Evolutionary conservation across 805 yeast genomes (phyloP), one percentile per base, ranked within the genome.

Genomic region (Saccharomycopsis sp.): DNA sequence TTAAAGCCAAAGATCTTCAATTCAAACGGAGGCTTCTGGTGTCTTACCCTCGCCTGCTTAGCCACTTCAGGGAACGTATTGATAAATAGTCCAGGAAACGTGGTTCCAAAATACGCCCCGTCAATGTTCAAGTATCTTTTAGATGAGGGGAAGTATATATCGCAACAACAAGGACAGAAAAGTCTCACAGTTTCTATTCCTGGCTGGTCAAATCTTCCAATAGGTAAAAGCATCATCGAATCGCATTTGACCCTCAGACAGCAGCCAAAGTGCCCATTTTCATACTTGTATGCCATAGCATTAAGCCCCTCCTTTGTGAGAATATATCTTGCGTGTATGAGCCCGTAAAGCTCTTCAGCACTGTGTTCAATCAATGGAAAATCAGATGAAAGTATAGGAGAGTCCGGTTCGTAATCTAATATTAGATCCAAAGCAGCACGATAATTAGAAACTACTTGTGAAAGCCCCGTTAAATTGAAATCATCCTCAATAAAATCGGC

Each of bases 41-140:
- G 62, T 67, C 87, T 77, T 59, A 81, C 76, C 58, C 79, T 77
- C 64, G 89, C 85, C 67, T 87, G 90, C 65, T 82, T 82, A 68
- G 87, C 96, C 55, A 91, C 82, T 63, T 90, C 97, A n/a, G 94
- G 90, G 73, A 86, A 91, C 80, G 89, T 87, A 69, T 91, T 88
- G 61, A 94, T 82, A 66, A 94, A 87, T 64, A 94, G 79, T 1
- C 97, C 97, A 0, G 97, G 94, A 74, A 94, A 94, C 41, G 96
- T 85, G 0, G 98, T 90, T 3, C 99, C 98, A 75, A 96, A 94
- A 67, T 87, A 94, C 0, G 98, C 97, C 3, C 99, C 99, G 72
- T 94, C 99, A 50, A 94, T 82, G 68, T 89, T 89, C 59, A 88
- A 75, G 71, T 89, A 92, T 62, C 96, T 78, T n/a, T 92, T 84